phyloP scores from a whole-genome alignment of 2,329 filamentous ascomycete species.

The Scedosporium apiospermum region DNA sequence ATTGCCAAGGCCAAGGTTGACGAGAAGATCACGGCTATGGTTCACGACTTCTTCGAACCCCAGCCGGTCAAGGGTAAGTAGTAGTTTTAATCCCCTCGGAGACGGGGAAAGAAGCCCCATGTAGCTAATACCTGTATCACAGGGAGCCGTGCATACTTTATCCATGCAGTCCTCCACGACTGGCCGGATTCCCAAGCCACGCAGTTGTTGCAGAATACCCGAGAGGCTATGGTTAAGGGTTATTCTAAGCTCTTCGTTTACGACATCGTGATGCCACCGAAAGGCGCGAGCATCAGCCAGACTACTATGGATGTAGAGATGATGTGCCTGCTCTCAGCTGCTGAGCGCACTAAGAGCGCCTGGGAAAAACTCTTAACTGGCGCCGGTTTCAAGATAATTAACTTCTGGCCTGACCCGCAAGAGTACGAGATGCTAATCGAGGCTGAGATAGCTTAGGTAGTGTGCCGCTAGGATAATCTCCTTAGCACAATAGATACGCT shows the following conservation, averaged over 20 bases:
- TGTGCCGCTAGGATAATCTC: too few species aligned
- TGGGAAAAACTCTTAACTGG: constrained; percentile 18
- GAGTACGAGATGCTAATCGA: constrained; percentile 10
- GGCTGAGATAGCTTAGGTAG: constrained; percentile 8
- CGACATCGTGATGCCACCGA: constrained; percentile 26
- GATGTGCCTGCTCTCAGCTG: constrained; percentile 20
- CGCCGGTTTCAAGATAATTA: constrained; percentile 17
- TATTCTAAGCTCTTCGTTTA: constrained; percentile 28
- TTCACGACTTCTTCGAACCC: constrained; percentile 15
- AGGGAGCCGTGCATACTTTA: constrained; percentile 25
- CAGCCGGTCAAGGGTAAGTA: constrained; percentile 9
- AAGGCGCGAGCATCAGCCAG: constrained; percentile 18
- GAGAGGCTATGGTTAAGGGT: constrained; percentile 24
- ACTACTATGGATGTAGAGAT: constrained; percentile 24
- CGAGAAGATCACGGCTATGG: constrained; percentile 10
- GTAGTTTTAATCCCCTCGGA: not conserved
- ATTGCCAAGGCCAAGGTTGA: constrained; percentile 18
- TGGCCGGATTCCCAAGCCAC: constrained; percentile 25
- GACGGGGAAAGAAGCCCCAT: not conserved
- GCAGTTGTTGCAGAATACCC: constrained; percentile 20
- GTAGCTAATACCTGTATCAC: constrained; percentile 7
- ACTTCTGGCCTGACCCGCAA: constrained; percentile 18
- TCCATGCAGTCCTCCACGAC: constrained; percentile 32
- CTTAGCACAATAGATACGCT: too few species aligned
- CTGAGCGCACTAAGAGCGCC: constrained; percentile 18